Evolutionary conservation across 2,329 filamentous ascomycete genomes (phyloP), one percentile per base, ranked within the genome.

Genomic region (Exophiala sp.): DNA sequence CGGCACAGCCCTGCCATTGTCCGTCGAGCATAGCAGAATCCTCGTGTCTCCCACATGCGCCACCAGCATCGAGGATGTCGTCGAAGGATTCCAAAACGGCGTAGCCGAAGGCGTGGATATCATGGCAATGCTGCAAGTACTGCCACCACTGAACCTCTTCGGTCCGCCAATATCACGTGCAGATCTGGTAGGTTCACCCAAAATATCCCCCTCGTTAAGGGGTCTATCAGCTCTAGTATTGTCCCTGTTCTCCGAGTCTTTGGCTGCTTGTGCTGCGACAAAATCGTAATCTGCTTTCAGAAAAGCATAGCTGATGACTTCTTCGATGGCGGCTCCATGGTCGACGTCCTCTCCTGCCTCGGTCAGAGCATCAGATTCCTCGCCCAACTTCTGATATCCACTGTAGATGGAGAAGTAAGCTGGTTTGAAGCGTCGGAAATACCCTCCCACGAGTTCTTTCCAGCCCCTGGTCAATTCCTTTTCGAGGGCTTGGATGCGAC

Each of bases 41-140:
- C 94, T 84, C 1, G 91, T 96, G 69, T 99, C 94, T 56, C 94
- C 94, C 2, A 96, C 91, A 68, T 99, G 94, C 0, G 90, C 91
- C 5, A 91, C 86, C 12, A 96, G 74, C 34, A 99, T 74, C 0
- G 91, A 95, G 0, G 88, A 90, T 3, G 89, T 87, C 0, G 90
- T 87, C 3, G 85, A 83, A 0, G 94, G 94, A 65, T 97, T 89
- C 94, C 94, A 99, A 72, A 95, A 99, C 0, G 94, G 94, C 0
- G 87, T 87, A 0, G 91, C 86, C 0, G 90, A 95, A 0, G 92
- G 91, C 0, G 94, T 97, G 0, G 91, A 95, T 52, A 99, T 90
- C 66, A 99, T 80, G 1, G 86, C 91, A 14, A 96, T 77, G 14
- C 90, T 95, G 39, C 89, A 91, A 1, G 94, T 99, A 49, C 91